Evolutionary conservation across 1,139 yeast genomes (phyloP).

Genomic region (Wickerhamomyces sp.): DNA sequence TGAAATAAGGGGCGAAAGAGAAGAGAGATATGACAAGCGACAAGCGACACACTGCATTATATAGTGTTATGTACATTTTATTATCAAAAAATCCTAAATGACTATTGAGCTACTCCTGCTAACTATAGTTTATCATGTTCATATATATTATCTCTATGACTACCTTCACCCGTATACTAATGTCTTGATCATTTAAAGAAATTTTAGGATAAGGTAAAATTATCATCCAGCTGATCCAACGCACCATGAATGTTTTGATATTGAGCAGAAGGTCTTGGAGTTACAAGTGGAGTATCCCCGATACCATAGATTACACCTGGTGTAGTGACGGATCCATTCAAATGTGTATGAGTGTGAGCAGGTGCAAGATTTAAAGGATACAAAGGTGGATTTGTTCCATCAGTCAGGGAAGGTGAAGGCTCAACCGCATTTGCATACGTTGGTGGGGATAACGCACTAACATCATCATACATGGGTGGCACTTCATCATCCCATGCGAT

Average conservation of each 20-base stretch:
- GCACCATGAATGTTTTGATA: slow-evolving; percentile 21
- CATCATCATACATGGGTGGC: slow-evolving; percentile 92
- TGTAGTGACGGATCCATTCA: slow-evolving; percentile 23
- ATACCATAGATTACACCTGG: slow-evolving; percentile 42
- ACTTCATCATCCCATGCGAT: slow-evolving; percentile 99
- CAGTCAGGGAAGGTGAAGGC: slow-evolving; percentile 23
- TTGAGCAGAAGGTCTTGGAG: slow-evolving; percentile 23
- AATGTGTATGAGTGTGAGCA: slow-evolving; percentile 26
- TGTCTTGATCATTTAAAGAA: too few species aligned
- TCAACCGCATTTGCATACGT: slow-evolving; percentile 39
- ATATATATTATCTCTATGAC: too few species aligned
- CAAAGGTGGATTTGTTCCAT: slow-evolving; percentile 17
- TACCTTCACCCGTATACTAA: too few species aligned
- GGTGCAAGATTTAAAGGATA: slow-evolving; percentile 22
- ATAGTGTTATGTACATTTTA: too few species aligned
- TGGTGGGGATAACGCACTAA: slow-evolving; percentile 81
- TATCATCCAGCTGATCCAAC: slow-evolving; percentile 9
- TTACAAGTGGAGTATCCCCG: slow-evolving; percentile 29
- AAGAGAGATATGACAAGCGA: too few species aligned
- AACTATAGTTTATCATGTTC: too few species aligned
- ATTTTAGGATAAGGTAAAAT: neutral
- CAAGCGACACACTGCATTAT: too few species aligned
- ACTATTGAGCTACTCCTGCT: too few species aligned
- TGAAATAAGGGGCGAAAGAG: too few species aligned
- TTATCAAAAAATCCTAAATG: too few species aligned